Evolutionary conservation across 1,284 basidiomycete genomes (phyloP).

Genomic region (Ganoderma sinense): DNA sequence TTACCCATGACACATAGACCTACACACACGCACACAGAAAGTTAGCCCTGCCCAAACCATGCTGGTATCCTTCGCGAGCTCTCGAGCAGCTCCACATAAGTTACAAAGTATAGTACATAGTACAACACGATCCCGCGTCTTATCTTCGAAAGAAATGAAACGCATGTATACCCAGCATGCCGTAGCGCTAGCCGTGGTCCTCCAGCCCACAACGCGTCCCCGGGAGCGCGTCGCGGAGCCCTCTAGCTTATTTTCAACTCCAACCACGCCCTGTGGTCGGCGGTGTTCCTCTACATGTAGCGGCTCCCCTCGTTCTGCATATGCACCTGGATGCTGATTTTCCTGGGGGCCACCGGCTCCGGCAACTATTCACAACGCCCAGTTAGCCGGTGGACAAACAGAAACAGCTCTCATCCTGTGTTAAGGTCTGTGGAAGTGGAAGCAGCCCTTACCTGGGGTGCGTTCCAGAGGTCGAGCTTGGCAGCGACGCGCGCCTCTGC

Average conservation of each 20-base stretch:
- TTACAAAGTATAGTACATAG: neutral
- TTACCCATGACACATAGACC: neutral
- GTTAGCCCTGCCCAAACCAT: neutral
- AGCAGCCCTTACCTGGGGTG: constrained; percentile 1
- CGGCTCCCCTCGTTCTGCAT: constrained; percentile 6
- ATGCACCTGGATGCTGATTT: constrained; percentile 6
- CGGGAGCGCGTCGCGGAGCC: neutral
- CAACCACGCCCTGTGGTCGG: neutral
- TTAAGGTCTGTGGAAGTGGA: too few species aligned
- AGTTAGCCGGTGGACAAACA: neutral
- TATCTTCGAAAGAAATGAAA: neutral
- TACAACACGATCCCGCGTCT: constrained; percentile 2
- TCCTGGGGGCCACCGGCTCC: neutral
- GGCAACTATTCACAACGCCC: neutral
- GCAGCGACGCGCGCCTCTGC: constrained; percentile 8
- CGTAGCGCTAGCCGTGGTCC: neutral
- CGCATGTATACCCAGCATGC: neutral
- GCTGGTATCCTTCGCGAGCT: neutral
- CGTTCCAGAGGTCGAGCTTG: constrained; percentile 14
- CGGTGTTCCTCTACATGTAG: neutral
- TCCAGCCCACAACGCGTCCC: neutral
- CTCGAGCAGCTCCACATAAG: neutral
- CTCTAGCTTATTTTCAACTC: neutral
- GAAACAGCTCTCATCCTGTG: too few species aligned
- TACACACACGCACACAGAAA: neutral